Evolutionary conservation across 2,329 filamentous ascomycete species (phyloP).

Genomic region (Helotiales sp.): DNA sequence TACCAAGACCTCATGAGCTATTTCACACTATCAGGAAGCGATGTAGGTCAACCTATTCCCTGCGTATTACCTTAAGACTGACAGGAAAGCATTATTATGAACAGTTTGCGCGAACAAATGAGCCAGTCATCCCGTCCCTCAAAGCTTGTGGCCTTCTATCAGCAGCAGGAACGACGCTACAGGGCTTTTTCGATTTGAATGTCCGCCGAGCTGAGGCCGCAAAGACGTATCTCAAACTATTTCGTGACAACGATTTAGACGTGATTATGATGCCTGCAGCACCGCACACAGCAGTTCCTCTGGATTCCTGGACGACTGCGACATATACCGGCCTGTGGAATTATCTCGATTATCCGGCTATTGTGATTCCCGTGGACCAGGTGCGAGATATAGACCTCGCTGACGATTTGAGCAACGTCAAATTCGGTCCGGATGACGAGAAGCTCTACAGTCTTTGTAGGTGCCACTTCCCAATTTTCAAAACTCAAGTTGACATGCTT

Average conservation of each 20-base stretch:
- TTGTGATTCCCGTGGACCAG: conserved; percentile 49
- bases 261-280: conserved; percentile 52
- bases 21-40: conserved; percentile 17
- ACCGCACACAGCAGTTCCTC: conserved; percentile 49
- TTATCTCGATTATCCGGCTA: conserved; percentile 53
- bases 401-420: conserved; percentile 31
- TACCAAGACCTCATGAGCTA: conserved; percentile 45
- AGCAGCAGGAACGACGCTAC: conserved; percentile 21
- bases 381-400: conserved; percentile 27
- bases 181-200: conserved; percentile 31
- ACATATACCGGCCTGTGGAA: conserved; percentile 59
- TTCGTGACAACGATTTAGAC: conserved; percentile 41
- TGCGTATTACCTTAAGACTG: conserved; percentile 43
- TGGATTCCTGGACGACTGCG: conserved; percentile 46
- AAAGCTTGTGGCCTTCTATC: conserved; percentile 36
- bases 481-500: conserved; percentile 13
- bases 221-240: conserved; percentile 29
- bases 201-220: conserved; percentile 28
- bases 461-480: conserved; percentile 7
- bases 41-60: conserved; percentile 21
- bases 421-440: conserved; percentile 28
- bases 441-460: conserved; percentile 30
- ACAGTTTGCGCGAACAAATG: conserved; percentile 46
- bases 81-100: conserved; percentile 47
- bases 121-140: conserved; percentile 51